A percentile compares a stretch with the other conserved stretches of the same genome.
phyloP scores from a whole-genome alignment of 805 yeast species.

The Hermanozyma aechmeae region DNA sequence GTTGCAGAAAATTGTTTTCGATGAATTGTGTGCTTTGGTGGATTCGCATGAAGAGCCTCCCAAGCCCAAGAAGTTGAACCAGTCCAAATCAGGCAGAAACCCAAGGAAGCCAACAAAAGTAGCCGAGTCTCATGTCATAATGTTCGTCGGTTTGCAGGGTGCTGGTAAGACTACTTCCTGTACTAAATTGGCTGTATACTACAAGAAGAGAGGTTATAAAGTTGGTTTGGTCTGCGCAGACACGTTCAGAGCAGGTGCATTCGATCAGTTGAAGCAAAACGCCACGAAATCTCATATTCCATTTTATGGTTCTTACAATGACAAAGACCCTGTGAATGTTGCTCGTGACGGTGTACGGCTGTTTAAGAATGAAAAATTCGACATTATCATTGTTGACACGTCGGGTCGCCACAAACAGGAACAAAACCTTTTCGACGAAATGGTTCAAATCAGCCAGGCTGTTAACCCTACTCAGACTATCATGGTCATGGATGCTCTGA shows the following conservation, averaged over 20 bases:
- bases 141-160: slow-evolving; percentile 98
- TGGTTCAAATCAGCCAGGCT: slow-evolving; percentile 85
- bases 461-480: slow-evolving; percentile 93
- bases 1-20: slow-evolving; percentile 87
- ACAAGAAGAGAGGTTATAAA: slow-evolving; percentile 86
- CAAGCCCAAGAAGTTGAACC: slow-evolving; percentile 74
- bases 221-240: slow-evolving; percentile 98
- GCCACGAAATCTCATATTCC: slow-evolving; percentile 94
- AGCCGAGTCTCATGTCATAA: slow-evolving; percentile 50
- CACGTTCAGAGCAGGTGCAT: slow-evolving; percentile 99
- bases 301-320: slow-evolving; percentile 89
- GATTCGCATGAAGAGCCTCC: slow-evolving; percentile 59
- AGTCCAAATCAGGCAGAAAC: slow-evolving; percentile 9
- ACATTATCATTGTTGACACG: slow-evolving; percentile 90
- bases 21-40: slow-evolving; percentile 79
- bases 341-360: slow-evolving; percentile 87
- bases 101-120: slow-evolving; percentile 18
- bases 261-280: slow-evolving; percentile 95
- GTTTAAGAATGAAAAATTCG: slow-evolving; percentile 86
- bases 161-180: slow-evolving; percentile 98
- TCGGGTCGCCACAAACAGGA: slow-evolving; percentile 98
- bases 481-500: slow-evolving; percentile 95
- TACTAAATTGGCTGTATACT: slow-evolving; percentile 92
- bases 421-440: slow-evolving; percentile 80
- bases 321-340: slow-evolving; percentile 90